Evolutionary conservation across 2,329 filamentous ascomycete genomes (phyloP).

Genomic region (Beauveria pseudobassiana): DNA sequence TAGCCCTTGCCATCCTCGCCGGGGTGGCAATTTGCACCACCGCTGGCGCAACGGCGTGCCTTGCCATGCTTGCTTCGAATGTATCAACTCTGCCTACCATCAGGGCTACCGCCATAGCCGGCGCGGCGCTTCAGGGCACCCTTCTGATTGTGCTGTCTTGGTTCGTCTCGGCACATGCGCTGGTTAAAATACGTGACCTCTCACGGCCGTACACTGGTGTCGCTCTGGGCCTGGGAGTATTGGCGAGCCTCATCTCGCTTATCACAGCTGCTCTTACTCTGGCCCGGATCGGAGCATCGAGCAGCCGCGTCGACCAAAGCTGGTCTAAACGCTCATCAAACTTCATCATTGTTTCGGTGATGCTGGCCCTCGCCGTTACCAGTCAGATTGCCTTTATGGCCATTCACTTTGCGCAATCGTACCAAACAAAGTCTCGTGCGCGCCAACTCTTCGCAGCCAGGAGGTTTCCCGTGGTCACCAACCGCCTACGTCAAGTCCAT

Average conservation of each 20-base stretch:
- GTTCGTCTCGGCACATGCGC: not conserved
- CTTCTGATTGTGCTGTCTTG: slow-evolving; percentile 8
- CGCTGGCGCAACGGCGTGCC: not conserved
- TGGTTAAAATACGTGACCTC: slow-evolving; percentile 16
- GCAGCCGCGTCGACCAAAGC: slow-evolving; percentile 16
- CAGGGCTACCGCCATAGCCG: slow-evolving; percentile 27
- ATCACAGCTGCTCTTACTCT: slow-evolving; percentile 38
- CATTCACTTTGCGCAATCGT: slow-evolving; percentile 33
- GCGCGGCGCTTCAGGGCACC: slow-evolving; percentile 31
- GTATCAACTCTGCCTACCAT: not conserved
- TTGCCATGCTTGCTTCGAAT: not conserved
- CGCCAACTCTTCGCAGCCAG: not conserved
- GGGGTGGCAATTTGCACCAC: slow-evolving; percentile 3
- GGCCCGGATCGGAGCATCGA: slow-evolving; percentile 30
- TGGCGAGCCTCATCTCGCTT: slow-evolving; percentile 37
- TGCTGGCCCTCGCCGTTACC: slow-evolving; percentile 37
- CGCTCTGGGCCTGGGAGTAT: slow-evolving; percentile 24
- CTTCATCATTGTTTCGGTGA: slow-evolving; percentile 36
- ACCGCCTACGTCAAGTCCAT: slow-evolving; percentile 40
- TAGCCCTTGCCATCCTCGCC: not conserved
- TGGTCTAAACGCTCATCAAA: slow-evolving; percentile 23
- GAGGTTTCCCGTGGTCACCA: slow-evolving; percentile 19
- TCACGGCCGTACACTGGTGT: slow-evolving; percentile 19
- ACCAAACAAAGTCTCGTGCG: slow-evolving; percentile 18
- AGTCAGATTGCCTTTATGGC: slow-evolving; percentile 43